A percentile compares a stretch with the other conserved stretches of the same genome.
These are phyloP conservation scores for Aspergillus hortae DNA, from an alignment of 2,329 filamentous ascomycete species.

Conservation along the genomic window DNA sequence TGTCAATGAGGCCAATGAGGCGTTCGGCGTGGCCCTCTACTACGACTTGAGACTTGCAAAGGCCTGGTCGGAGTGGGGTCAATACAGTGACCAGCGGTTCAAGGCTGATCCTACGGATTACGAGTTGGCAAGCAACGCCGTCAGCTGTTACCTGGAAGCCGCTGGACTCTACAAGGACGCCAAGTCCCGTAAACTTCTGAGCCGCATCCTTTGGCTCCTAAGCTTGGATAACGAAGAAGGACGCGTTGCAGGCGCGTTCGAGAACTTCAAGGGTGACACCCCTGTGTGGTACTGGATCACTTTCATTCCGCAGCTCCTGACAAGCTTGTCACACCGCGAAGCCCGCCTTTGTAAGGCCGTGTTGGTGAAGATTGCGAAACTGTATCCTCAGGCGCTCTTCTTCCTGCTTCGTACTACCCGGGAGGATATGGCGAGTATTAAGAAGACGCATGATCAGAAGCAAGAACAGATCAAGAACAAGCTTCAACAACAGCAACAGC, in stretches of 20 bases:
- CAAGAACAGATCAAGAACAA: slow-evolving; percentile 54
- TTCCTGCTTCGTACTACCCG: slow-evolving; percentile 90
- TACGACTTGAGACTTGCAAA: slow-evolving; percentile 95
- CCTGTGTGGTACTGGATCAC: slow-evolving; percentile 99
- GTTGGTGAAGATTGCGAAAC: slow-evolving; percentile 88
- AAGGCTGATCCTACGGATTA: slow-evolving; percentile 83
- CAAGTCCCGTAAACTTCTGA: slow-evolving; percentile 90
- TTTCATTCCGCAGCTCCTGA: slow-evolving; percentile 93
- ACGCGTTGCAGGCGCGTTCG: slow-evolving; percentile 78
- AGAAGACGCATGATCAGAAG: slow-evolving; percentile 73
- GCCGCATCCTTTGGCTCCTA: slow-evolving; percentile 89
- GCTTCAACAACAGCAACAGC: slow-evolving; percentile 62
- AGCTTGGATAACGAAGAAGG: slow-evolving; percentile 88
- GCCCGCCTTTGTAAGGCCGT: slow-evolving; percentile 81
- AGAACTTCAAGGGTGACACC: slow-evolving; percentile 95
- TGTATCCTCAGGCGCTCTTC: slow-evolving; percentile 92
- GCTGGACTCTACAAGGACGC: slow-evolving; percentile 95
- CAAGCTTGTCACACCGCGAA: slow-evolving; percentile 86
- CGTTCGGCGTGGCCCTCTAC: slow-evolving; percentile 91
- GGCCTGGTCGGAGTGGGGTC: slow-evolving; percentile 98
- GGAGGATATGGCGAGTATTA: slow-evolving; percentile 89
- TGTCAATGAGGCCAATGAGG: slow-evolving; percentile 85
- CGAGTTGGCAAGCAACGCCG: slow-evolving; percentile 79
- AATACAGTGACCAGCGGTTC: slow-evolving; percentile 95
- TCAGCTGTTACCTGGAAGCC: slow-evolving; percentile 94